These are phyloP conservation scores for Fusarium sp. DNA, from an alignment of 2,329 filamentous ascomycete genomes.

Conservation along the genomic window DNA sequence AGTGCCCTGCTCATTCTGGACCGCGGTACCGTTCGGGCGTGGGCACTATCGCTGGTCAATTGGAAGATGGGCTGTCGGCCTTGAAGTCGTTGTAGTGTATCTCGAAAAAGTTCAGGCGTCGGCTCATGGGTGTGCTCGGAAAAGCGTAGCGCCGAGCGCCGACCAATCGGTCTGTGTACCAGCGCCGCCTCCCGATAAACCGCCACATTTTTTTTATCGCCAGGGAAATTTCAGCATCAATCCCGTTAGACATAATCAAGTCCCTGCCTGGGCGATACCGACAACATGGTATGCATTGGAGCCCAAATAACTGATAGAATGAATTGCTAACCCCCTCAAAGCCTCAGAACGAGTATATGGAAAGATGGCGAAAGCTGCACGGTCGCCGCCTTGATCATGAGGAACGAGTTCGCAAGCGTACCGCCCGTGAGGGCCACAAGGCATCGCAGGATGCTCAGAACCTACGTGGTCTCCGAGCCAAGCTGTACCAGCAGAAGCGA, in stretches of 20 bases:
- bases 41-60: constrained; percentile 41
- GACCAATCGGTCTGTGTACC: constrained; percentile 17
- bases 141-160: constrained; percentile 50
- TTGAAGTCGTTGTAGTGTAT: constrained; percentile 32
- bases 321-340: constrained; percentile 50
- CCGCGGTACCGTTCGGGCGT: constrained; percentile 41
- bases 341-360: constrained; percentile 85
- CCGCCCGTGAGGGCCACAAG: constrained; percentile 90
- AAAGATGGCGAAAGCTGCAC: constrained; percentile 72
- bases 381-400: constrained; percentile 78
- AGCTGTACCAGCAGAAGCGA: constrained; percentile 92
- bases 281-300: constrained; percentile 48
- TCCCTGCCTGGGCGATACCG: constrained; percentile 41
- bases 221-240: constrained; percentile 44
- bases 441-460: constrained; percentile 92
- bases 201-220: constrained; percentile 47
- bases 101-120: constrained; percentile 44
- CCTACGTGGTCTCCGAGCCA: constrained; percentile 88
- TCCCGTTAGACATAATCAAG: constrained; percentile 31
- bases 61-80: constrained; percentile 27
- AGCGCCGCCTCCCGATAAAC: constrained; percentile 38
- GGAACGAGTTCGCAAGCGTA: constrained; percentile 87
- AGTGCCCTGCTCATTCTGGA: constrained; percentile 67
- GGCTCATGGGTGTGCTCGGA: constrained; percentile 41
- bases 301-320: not conserved